Percentiles rank a stretch among this genome's conserved stretches.
phyloP scores from a whole-genome alignment of 2,329 filamentous ascomycete genomes.

The Orbilia ellipsospora region DNA sequence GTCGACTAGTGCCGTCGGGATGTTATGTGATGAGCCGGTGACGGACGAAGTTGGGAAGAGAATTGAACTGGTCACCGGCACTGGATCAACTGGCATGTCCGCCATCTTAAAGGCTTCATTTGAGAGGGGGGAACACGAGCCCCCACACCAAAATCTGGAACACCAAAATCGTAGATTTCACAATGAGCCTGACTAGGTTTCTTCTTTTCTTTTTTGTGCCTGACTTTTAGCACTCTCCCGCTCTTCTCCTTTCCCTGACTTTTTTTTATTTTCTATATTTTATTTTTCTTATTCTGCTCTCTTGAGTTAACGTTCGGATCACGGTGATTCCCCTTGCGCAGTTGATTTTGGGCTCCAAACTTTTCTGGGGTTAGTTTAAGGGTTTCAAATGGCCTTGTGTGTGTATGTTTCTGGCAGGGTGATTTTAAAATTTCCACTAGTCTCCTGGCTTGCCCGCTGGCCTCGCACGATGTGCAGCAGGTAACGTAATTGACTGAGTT shows the following conservation, averaged over 20 bases:
- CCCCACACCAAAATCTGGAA: constrained; percentile 50
- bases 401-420: constrained; percentile 19
- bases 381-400: constrained; percentile 1
- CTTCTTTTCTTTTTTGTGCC: constrained; percentile 15
- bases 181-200: constrained; percentile 25
- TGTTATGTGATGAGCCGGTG: constrained; percentile 30
- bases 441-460: constrained; percentile 5
- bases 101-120: constrained; percentile 56
- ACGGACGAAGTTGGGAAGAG: constrained; percentile 33
- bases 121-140: constrained; percentile 48
- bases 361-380: constrained; percentile 42
- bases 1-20: constrained; percentile 34
- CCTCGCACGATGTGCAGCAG: background rate
- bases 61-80: constrained; percentile 26
- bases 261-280: background rate
- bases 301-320: constrained; percentile 43
- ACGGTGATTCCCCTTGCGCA: constrained; percentile 38
- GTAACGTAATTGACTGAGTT: constrained; percentile 2
- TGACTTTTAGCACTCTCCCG: background rate
- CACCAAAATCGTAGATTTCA: constrained; percentile 43
- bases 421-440: constrained; percentile 2
- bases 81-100: constrained; percentile 54
- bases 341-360: constrained; percentile 10
- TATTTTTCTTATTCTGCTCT: constrained; percentile 9
- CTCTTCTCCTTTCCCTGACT: background rate